These are phyloP conservation scores for Boletus rubropictus DNA, from an alignment of 768 basidiomycete genomes.

Conservation along the genomic window DNA sequence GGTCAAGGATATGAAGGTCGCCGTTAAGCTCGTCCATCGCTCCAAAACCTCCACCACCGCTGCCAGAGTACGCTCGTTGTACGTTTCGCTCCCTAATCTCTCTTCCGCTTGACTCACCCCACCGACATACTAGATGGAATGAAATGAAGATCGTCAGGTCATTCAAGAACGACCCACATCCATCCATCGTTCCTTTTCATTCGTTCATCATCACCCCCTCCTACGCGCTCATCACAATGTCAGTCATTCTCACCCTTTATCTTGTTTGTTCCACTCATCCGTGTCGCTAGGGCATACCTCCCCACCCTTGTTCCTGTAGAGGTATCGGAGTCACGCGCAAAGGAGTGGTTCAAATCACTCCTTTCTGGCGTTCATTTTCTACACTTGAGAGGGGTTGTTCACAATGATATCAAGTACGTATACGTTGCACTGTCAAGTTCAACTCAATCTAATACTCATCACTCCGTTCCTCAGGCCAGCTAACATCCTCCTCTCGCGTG, in stretches of 20 bases:
- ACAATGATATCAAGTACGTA: conserved; percentile 90
- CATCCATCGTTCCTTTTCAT: conserved; percentile 88
- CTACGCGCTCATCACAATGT: conserved; percentile 92
- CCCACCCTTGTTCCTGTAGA: conserved; percentile 85
- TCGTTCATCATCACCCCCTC: conserved; percentile 90
- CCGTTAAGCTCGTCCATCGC: conserved; percentile 91
- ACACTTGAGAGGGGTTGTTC: conserved; percentile 77
- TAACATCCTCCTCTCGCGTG: conserved; percentile 80
- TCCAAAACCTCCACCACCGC: conserved; percentile 76
- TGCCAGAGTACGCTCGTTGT: conserved; percentile 86
- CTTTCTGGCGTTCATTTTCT: conserved; percentile 81
- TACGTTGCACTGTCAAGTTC: not conserved
- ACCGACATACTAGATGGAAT: conserved; percentile 64
- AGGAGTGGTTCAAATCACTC: conserved; percentile 76
- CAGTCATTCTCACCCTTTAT: conserved; percentile 28
- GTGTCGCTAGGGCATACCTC: conserved; percentile 66
- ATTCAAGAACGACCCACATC: conserved; percentile 81
- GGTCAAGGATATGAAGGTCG: conserved; percentile 54
- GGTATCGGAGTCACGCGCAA: conserved; percentile 72
- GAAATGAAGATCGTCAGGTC: conserved; percentile 94
- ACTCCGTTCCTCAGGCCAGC: conserved; percentile 55
- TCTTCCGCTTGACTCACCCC: conserved; percentile 1
- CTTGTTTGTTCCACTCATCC: conserved; percentile 5
- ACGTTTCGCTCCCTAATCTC: conserved; percentile 24
- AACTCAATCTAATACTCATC: not conserved